A percentile compares a stretch with the other conserved stretches of the same genome.
phyloP scores from a whole-genome alignment of 2,329 filamentous ascomycete species.

The Arthrobotrys iridis region DNA sequence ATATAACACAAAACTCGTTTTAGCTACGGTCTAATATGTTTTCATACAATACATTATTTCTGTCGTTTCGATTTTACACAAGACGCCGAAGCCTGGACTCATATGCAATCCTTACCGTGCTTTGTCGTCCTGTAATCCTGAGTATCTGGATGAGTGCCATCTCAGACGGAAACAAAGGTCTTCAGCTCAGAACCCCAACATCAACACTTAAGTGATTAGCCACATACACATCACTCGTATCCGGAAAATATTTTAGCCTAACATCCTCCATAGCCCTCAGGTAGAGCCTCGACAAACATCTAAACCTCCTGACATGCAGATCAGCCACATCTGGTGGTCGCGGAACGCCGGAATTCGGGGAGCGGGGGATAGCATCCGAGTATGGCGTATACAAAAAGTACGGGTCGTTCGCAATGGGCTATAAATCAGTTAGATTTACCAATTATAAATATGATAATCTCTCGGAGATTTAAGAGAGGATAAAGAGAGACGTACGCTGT shows the following conservation, averaged over 20 bases:
- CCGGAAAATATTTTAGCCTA: conserved; percentile 23
- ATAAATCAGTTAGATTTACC: no score
- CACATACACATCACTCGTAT: conserved; percentile 1
- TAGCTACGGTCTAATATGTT: no score
- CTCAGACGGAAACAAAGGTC: not conserved
- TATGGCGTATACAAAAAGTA: conserved; percentile 50
- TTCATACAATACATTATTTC: no score
- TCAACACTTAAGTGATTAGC: not conserved
- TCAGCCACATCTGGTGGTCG: conserved; percentile 45
- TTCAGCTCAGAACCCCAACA: not conserved
- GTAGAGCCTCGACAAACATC: conserved; percentile 38
- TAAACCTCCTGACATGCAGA: conserved; percentile 36
- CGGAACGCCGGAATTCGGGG: conserved; percentile 45
- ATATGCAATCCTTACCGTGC: no score
- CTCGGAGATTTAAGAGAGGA: not conserved
- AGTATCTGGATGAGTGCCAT: not conserved
- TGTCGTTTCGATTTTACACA: no score
- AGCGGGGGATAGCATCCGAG: conserved; percentile 37
- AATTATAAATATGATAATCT: no score
- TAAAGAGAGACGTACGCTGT: conserved; percentile 14
- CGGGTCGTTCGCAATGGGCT: conserved; percentile 42
- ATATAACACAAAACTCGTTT: no score
- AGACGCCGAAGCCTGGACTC: no score
- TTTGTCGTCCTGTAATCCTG: no score
- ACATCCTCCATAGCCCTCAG: conserved; percentile 41